Base-by-base conservation (phyloP, 805 yeast species). In the Komagataella ulmi region DNA sequence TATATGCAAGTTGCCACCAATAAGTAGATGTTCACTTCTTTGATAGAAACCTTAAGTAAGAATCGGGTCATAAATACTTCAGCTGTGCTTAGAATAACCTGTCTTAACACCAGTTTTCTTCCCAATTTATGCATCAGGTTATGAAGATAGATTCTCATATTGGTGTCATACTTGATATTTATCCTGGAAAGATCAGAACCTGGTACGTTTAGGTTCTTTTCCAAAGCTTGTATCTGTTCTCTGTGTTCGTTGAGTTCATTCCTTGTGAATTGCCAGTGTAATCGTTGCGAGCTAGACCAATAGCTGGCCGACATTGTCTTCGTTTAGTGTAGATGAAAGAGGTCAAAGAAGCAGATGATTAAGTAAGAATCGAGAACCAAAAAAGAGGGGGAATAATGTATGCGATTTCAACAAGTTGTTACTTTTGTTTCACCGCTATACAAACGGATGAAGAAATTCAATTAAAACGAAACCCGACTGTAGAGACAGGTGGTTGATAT, bases 1-100 rank as follows among this genome's bases (percentile, higher is more conserved):
- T 93, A 93, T 2, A 91, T 74, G 57, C 93, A 82, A 0, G 98
- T 81, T 0, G 99, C 81, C 8, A 88, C 83, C 52, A 90, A 66
- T 46, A 89, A 67, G 61, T 89, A 91, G 1, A 86, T 70, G 61
- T 93, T 93, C 52, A 89, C 76, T 62, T 93, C 99, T 56, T 83
- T 79, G 12, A 88, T 66, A 10, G 88, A 79, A 0, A 81, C 90
- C 47, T 77, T 73, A 2, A 86, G 76, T 47, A 89, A 70, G 59
- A 91, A 88, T 47, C 99, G 65, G n/a, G 84, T 72, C 18, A 89
- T 62, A 59, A 88, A 93, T 1, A 89, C 79, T 59, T 90, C 96
- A 0, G 97, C 95, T 0, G 97, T 86, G 1, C 96, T 85, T 17
- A 91, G 64, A 0, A 93, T 91, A 24, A 88, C 73, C 63, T 91